These are phyloP conservation scores for Cyberlindnera suaveolens DNA, from an alignment of 805 yeast species.

Conservation along the genomic window DNA sequence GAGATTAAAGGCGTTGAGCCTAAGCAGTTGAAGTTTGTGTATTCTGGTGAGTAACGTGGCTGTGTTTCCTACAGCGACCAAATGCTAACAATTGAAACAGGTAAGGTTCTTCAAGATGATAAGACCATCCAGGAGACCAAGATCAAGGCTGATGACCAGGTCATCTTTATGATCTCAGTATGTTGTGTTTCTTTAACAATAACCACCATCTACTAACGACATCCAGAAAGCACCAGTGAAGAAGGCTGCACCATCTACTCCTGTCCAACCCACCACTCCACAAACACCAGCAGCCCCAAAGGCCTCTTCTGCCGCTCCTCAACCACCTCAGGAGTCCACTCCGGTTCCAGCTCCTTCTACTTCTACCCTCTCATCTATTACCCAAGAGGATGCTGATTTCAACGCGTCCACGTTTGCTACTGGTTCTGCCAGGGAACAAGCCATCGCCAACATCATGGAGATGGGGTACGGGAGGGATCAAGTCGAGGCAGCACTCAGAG, in stretches of 20 bases:
- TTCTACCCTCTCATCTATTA: slow-evolving; percentile 20
- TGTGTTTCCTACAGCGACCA: not conserved
- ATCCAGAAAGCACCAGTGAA: slow-evolving; percentile 24
- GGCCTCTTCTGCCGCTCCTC: slow-evolving; percentile 20
- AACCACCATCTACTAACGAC: slow-evolving; percentile 1
- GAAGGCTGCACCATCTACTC: slow-evolving; percentile 11
- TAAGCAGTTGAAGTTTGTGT: slow-evolving; percentile 79
- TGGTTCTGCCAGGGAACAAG: slow-evolving; percentile 73
- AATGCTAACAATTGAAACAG: slow-evolving; percentile 20
- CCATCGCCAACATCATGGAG: slow-evolving; percentile 79
- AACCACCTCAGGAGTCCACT: slow-evolving; percentile 17
- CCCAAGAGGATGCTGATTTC: slow-evolving; percentile 19
- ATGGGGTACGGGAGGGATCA: slow-evolving; percentile 92
- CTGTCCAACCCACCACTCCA: slow-evolving; percentile 23
- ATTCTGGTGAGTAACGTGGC: slow-evolving; percentile 48
- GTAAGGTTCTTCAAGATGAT: slow-evolving; percentile 81
- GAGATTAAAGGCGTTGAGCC: slow-evolving; percentile 61
- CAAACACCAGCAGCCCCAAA: slow-evolving; percentile 6
- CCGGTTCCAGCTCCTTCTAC: slow-evolving; percentile 19
- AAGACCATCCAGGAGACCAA: slow-evolving; percentile 67
- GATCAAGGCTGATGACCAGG: slow-evolving; percentile 77
- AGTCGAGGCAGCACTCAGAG: slow-evolving; percentile 86
- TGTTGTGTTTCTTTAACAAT: slow-evolving; percentile 22
- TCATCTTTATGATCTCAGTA: slow-evolving; percentile 85
- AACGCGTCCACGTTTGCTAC: slow-evolving; percentile 57